Percentiles rank a stretch among this genome's conserved stretches.
These are phyloP conservation scores for Kwoniella sp. DNA, from an alignment of 768 basidiomycete genomes.

Conservation along the genomic window DNA sequence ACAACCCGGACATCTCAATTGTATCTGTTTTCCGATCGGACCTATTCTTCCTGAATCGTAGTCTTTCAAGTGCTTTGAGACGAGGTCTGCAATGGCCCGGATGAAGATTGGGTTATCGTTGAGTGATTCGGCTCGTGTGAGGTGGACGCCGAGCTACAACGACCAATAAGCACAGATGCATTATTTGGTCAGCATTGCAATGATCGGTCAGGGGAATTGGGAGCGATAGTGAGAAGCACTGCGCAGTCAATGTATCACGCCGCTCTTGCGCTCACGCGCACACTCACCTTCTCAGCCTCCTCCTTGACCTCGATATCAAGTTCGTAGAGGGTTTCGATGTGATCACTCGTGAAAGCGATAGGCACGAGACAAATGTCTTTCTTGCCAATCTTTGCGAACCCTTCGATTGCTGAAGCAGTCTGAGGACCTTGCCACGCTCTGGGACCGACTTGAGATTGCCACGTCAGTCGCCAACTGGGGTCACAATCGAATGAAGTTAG, in stretches of 20 bases:
- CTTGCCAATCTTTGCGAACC: constrained; percentile 57
- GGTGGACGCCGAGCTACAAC: constrained; percentile 90
- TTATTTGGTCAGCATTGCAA: too few relatives aligned
- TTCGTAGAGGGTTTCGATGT: constrained; percentile 98
- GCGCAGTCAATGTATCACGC: too few relatives aligned
- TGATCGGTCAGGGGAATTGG: too few relatives aligned
- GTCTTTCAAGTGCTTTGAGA: constrained; percentile 72
- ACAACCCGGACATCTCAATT: constrained; percentile 90
- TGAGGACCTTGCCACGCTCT: constrained; percentile 98
- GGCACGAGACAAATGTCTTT: constrained; percentile 73
- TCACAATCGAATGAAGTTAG: too few relatives aligned
- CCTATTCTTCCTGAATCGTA: constrained; percentile 63
- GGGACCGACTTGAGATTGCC: constrained; percentile 98
- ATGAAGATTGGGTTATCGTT: constrained; percentile 97
- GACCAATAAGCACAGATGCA: too few relatives aligned
- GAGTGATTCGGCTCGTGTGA: constrained; percentile 82
- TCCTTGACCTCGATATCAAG: constrained; percentile 89
- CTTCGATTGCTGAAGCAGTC: constrained; percentile 84
- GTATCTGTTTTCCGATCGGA: constrained; percentile 75
- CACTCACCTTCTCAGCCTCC: constrained; percentile 82
- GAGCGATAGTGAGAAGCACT: too few relatives aligned
- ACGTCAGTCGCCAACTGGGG: constrained; percentile 82
- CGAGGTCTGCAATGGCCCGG: constrained; percentile 89
- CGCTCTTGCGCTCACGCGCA: too few relatives aligned
- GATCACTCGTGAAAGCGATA: constrained; percentile 97